A percentile compares a stretch with the other conserved stretches of the same genome.
Conservation (phyloP, 495 filamentous ascomycete genomes). For the Penicillium herquei region DNA sequence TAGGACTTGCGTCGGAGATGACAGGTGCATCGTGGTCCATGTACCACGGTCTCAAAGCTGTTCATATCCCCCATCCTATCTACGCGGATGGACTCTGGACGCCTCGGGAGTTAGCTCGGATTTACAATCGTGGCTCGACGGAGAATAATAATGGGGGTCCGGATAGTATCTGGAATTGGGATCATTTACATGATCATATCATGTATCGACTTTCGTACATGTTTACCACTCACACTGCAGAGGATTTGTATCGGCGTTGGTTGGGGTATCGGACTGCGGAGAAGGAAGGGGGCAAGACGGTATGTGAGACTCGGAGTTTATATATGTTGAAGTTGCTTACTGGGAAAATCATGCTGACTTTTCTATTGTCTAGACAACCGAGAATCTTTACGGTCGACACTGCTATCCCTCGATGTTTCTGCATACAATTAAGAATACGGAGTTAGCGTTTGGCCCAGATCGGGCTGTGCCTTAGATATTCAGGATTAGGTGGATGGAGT, state of each 20-base stretch:
- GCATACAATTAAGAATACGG: slow-evolving; percentile 25
- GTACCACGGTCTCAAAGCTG: slow-evolving; percentile 65
- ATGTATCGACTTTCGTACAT: slow-evolving; percentile 30
- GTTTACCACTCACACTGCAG: slow-evolving; percentile 27
- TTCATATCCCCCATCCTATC: slow-evolving; percentile 55
- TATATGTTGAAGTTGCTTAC: neutral
- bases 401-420: slow-evolving; percentile 29
- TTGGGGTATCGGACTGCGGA: slow-evolving; percentile 22
- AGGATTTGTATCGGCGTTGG: slow-evolving; percentile 27
- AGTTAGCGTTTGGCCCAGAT: slow-evolving; percentile 13
- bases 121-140: slow-evolving; percentile 23
- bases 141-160: slow-evolving; percentile 24
- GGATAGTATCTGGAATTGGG: slow-evolving; percentile 25
- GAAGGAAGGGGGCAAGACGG: slow-evolving; percentile 22
- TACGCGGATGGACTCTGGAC: slow-evolving; percentile 53
- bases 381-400: slow-evolving; percentile 22
- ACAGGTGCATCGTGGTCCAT: slow-evolving; percentile 62
- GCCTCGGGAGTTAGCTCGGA: slow-evolving; percentile 19
- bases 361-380: slow-evolving; percentile 7
- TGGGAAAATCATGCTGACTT: neutral
- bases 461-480: slow-evolving; percentile 12
- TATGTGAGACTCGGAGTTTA: slow-evolving; percentile 5
- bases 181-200: slow-evolving; percentile 24
- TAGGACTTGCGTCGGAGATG: slow-evolving; percentile 69
- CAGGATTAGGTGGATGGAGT: no score